Evolutionary conservation across 2,329 filamentous ascomycete species (phyloP).

Genomic region (Magnaporthiopsis rhizophila): DNA sequence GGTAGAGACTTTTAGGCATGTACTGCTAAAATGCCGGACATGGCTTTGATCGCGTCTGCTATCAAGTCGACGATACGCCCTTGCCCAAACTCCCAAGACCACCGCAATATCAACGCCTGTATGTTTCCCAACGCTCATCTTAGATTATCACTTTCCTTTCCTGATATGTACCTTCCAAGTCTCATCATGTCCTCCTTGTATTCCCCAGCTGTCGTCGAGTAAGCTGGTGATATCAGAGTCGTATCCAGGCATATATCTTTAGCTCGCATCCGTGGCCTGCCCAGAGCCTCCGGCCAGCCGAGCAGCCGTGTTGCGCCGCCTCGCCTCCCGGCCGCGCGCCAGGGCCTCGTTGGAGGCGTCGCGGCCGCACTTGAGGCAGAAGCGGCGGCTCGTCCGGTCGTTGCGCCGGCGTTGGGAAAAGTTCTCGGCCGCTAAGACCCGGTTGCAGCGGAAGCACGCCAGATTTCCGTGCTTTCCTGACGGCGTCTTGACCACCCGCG

Average conservation of each 20-base stretch:
- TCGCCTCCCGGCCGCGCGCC: neutral
- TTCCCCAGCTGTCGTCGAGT: neutral
- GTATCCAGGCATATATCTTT: neutral
- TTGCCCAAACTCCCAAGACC: neutral
- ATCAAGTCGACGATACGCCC: neutral
- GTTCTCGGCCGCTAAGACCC: neutral
- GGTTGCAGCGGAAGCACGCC: neutral
- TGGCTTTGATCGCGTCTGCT: neutral
- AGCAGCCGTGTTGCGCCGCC: neutral
- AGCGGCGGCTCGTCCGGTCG: neutral
- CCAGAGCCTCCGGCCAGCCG: neutral
- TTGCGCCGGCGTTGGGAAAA: neutral
- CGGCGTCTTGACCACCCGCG: neutral
- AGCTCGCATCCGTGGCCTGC: neutral
- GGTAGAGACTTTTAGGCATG: too few relatives aligned
- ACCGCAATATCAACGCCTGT: neutral
- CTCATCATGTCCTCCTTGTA: neutral
- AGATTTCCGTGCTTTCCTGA: neutral
- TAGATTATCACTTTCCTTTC: neutral
- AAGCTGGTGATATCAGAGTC: neutral
- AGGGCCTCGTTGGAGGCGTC: neutral
- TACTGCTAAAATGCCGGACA: too few relatives aligned
- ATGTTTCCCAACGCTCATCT: neutral
- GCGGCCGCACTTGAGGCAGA: slow-evolving; percentile 1
- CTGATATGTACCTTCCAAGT: neutral